These are phyloP conservation scores for Penicillium sumatraense DNA, from an alignment of 2,329 filamentous ascomycete genomes.

Conservation along the genomic window DNA sequence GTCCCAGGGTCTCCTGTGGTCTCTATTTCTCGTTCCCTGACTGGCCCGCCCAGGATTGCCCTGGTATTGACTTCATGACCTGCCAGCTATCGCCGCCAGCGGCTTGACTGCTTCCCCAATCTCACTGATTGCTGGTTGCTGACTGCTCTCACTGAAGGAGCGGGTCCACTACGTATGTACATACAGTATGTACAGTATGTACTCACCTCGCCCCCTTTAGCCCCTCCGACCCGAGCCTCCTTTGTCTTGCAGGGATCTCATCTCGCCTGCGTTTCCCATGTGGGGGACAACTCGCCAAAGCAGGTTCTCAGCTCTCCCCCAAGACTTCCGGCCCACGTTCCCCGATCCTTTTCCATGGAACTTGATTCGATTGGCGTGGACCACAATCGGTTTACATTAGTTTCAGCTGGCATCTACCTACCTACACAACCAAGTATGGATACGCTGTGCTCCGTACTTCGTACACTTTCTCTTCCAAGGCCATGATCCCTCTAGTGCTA, in stretches of 20 bases:
- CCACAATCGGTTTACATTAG: not conserved
- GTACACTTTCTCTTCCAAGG: not conserved
- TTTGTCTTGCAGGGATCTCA: conserved; percentile 26
- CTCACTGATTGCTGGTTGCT: not conserved
- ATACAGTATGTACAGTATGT: too few species aligned
- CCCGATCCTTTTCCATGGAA: conserved; percentile 14
- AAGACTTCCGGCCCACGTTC: conserved; percentile 17
- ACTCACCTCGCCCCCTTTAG: not conserved
- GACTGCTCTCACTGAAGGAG: not conserved
- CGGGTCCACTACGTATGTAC: too few species aligned
- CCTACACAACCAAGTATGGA: too few species aligned
- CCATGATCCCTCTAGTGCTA: not conserved
- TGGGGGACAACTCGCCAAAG: conserved; percentile 26
- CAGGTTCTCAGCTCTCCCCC: conserved; percentile 22
- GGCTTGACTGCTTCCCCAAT: conserved; percentile 17
- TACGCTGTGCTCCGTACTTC: too few species aligned
- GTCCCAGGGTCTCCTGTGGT: conserved; percentile 30
- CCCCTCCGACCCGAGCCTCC: conserved; percentile 24
- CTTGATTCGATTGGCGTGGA: conserved; percentile 14
- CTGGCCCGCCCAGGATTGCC: conserved; percentile 33
- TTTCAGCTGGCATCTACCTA: not conserved
- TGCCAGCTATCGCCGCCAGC: conserved; percentile 15
- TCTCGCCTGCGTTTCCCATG: conserved; percentile 22
- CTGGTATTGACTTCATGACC: conserved; percentile 31
- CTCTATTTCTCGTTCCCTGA: conserved; percentile 27